Base-by-base conservation (phyloP, 1,284 basidiomycete genomes). In the Takashimella koratensis region DNA sequence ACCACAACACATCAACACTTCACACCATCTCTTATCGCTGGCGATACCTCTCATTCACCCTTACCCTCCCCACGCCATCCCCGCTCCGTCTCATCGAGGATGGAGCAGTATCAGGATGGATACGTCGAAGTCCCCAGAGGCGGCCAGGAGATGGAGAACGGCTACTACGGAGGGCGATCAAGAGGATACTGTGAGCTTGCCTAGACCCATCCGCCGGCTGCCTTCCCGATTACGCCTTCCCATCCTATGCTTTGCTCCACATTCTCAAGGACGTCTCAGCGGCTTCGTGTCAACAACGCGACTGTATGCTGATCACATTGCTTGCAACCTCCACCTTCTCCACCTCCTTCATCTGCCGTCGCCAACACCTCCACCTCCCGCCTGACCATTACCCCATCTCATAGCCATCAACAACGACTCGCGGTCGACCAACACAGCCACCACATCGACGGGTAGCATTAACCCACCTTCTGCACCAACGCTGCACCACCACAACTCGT, bases 61-160 rank as follows among this genome's bases (percentile, higher is more conserved):
- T 36, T 16, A 16, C 30, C 8, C 16, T 36, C 30, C 8, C 30
- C 30, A 36, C 30, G 8, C 8, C 30, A 36, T 36, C 30, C 30
- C 16, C 30, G 16, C 16, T 16, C 30, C 30, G 30, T 36, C 30
- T 36, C 30, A 16, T 16, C 8, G 10, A 8, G 8, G 10, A 49
- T 49, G 48, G 58, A 60, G 44, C 56, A 57, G 40, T 59, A 57
- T 51, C 48, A 39, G 12, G 60, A 63, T 26, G 60, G 56, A 25
- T 63, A 45, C 41, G 60, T 57, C 12, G 60, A 63, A 26, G 58
- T 58, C 6, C 20, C 56, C 58, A 24, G 49, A 43, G 13, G 53
- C 43, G 48, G 48, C 10, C 30, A 49, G 13, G 36, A 49, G 30
- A 42, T 43, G 44, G 57, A 59, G 30, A 52, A 56, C 45, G 57